Evolutionary conservation across 345 rosid species (phyloP).

Genomic region (Citrus hindsii): DNA sequence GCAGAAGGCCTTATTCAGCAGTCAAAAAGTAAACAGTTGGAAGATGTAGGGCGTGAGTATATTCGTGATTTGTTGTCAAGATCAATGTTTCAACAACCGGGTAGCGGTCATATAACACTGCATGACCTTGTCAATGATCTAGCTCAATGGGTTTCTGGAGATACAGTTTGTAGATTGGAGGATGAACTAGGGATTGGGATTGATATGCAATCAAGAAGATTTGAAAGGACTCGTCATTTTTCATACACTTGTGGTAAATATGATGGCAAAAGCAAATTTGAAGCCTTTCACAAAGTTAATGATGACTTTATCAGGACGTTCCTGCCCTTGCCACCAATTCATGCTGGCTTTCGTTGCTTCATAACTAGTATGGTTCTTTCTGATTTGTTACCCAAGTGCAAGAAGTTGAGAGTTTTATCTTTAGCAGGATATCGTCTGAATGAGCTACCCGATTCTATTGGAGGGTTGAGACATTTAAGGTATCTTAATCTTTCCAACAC

Average conservation of each 20-base stretch:
- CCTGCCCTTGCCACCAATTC: not conserved
- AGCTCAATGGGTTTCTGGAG: not conserved
- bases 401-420: not conserved
- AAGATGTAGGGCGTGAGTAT: slow-evolving; percentile 3
- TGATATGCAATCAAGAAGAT: not conserved
- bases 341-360: too few species aligned
- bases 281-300: not conserved
- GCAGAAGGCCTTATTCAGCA: slow-evolving; percentile 17
- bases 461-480: not conserved
- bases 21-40: not conserved
- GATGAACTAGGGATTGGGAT: not conserved
- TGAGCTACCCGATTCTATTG: slow-evolving; percentile 3
- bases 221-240: not conserved
- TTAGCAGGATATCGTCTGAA: not conserved
- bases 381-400: not conserved
- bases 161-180: not conserved
- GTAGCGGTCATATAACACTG: not conserved
- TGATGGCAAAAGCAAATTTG: not conserved
- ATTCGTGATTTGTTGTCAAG: not conserved
- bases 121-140: slow-evolving; percentile 20
- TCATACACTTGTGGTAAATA: not conserved
- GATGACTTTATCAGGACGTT: not conserved
- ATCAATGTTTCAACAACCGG: not conserved
- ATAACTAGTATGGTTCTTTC: not conserved
- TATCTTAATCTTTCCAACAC: slow-evolving; percentile 8